phyloP scores from a whole-genome alignment of 2,329 filamentous ascomycete genomes.

The Colletotrichum higginsianum region DNA sequence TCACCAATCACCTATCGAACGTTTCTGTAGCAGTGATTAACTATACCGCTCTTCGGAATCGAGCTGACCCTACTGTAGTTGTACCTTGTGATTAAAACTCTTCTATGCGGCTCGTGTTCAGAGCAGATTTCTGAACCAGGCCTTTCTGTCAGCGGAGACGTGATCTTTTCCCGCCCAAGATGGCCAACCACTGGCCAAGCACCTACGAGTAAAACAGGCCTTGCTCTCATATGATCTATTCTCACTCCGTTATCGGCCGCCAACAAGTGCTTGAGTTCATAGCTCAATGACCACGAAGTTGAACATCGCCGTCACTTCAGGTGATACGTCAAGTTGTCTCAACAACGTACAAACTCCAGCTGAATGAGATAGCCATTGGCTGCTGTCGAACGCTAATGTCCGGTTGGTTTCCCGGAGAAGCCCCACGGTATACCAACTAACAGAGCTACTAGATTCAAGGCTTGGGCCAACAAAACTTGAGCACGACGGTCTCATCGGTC shows the following conservation, averaged over 20 bases:
- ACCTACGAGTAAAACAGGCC: not conserved
- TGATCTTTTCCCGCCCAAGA: not conserved
- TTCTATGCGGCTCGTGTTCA: not conserved
- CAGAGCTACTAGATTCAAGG: too few species aligned
- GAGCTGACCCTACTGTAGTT: not conserved
- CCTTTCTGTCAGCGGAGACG: not conserved
- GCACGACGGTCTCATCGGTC: not conserved
- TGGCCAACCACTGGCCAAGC: not conserved
- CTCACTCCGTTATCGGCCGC: fast-evolving
- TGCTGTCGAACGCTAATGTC: too few species aligned
- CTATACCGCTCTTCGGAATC: not conserved
- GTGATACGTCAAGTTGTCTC: too few species aligned
- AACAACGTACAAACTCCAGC: too few species aligned
- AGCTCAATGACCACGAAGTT: not conserved
- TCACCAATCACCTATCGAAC: not conserved
- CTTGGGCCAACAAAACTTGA: not conserved
- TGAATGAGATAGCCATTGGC: too few species aligned
- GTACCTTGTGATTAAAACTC: too few species aligned
- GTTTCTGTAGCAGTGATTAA: not conserved
- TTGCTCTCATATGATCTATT: not conserved
- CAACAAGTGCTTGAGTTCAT: too few species aligned
- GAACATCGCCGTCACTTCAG: not conserved
- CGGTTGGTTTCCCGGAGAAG: too few species aligned
- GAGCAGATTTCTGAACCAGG: not conserved
- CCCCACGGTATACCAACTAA: too few species aligned